These are phyloP conservation scores for Solanum hybrid DNA, from an alignment of 305 asterid genomes.

Conservation along the genomic window DNA sequence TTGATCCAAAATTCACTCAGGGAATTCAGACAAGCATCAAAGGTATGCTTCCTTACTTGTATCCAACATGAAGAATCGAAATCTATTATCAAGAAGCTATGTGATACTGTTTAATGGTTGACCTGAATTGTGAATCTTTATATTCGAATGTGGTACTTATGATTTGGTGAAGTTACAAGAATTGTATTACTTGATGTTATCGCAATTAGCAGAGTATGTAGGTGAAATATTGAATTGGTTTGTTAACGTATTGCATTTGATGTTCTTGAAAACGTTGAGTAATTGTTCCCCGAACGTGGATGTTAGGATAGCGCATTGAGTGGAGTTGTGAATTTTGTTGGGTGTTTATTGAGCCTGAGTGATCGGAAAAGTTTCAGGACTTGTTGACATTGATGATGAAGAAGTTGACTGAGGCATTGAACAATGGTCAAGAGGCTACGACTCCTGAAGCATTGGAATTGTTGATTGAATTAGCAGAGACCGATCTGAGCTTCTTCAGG, in stretches of 20 bases:
- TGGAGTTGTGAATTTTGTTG: constrained; percentile 67
- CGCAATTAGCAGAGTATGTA: constrained; percentile 58
- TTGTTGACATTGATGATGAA: constrained; percentile 75
- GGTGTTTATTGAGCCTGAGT: constrained; percentile 47
- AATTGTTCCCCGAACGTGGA: constrained; percentile 35
- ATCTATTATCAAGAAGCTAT: constrained; percentile 48
- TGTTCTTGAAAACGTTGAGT: constrained; percentile 48
- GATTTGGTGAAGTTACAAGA: neutral
- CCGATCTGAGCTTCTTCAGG: neutral
- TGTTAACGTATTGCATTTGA: constrained; percentile 56
- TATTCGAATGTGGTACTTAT: neutral
- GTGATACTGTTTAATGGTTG: constrained; percentile 36
- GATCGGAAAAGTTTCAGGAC: constrained; percentile 83
- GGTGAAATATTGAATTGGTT: constrained; percentile 57
- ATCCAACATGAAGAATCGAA: constrained; percentile 60
- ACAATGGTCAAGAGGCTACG: constrained; percentile 6
- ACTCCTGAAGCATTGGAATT: constrained; percentile 67
- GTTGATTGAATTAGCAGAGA: neutral
- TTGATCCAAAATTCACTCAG: constrained; percentile 50
- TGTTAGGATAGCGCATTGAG: constrained; percentile 70
- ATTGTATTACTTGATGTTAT: constrained; percentile 21
- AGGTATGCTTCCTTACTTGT: constrained; percentile 15
- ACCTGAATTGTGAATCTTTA: neutral
- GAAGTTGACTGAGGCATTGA: constrained; percentile 70
- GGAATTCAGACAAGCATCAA: constrained; percentile 32